Evolutionary conservation across 108 stramenopile genomes (phyloP), one percentile per base, ranked within the genome.

Genomic region (Discostella pseudostelligera): DNA sequence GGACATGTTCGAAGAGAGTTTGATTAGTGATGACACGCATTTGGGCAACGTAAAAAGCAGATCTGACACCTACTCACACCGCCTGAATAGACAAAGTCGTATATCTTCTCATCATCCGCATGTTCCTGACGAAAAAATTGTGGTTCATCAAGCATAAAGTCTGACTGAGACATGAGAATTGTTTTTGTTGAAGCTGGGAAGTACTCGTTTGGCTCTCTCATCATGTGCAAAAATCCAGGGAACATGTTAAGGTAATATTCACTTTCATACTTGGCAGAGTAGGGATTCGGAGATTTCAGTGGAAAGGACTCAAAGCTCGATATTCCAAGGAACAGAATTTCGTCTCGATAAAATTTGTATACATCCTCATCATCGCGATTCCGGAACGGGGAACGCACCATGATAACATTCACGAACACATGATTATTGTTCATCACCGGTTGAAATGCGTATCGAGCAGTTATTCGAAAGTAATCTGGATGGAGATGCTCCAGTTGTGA

Each of bases 161-260:
- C 74, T 16, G 59, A 61, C 47, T 76, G 74, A 21, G 67, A 68
- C 74, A 76, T 76, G 0, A 76, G 56, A 22, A 76, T 58, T 24
- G 67, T 76, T 47, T 62, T 50, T 0, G 63, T 62, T n/a, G 49
- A 19, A 1, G 17, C 4, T 22, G 74, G 67, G 50, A 76, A 76
- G 62, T 76, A 43, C 3, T 42, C 40, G 1, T 67, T 46, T 24
- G 74, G 74, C 40, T 76, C 35, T 39, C 48, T 59, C 74, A 76
- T 76, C 67, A 68, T 76, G 47, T 76, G 74, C 21, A 76, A 55
- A 76, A 76, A 76, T 51, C 74, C 74, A 13, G 74, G 74, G 56
- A 76, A 74, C 65, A 74, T 63, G 39, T 63, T 68, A 20, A 68
- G 46, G 32, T 76, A 76, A 51, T 68, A 63, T 26, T 68, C 67